Conservation (phyloP, 2,329 filamentous ascomycete genomes). For the Colletotrichum phormii region DNA sequence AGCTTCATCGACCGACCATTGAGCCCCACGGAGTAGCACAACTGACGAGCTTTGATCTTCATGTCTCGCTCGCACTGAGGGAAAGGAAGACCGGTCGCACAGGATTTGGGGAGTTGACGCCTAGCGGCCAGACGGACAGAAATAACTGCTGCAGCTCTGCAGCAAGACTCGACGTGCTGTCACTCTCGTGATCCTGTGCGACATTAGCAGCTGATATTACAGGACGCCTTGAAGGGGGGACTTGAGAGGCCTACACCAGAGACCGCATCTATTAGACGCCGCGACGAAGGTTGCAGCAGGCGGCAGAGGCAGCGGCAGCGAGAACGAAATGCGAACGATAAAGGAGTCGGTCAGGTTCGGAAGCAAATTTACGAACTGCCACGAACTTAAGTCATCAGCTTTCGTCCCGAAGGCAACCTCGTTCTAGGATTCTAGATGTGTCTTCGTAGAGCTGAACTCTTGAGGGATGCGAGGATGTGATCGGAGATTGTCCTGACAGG, state of each 20-base stretch:
- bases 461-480: not conserved
- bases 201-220: not conserved
- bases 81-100: slow-evolving; percentile 8
- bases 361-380: not conserved
- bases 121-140: not conserved
- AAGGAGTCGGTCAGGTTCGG: slow-evolving; percentile 17
- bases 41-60: not conserved
- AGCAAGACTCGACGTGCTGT: slow-evolving; percentile 33
- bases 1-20: slow-evolving; percentile 6
- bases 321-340: slow-evolving; percentile 14
- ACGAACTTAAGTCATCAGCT: not conserved
- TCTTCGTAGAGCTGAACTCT: slow-evolving; percentile 16
- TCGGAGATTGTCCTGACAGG: slow-evolving; percentile 21
- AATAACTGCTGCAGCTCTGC: slow-evolving; percentile 12
- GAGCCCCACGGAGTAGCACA: slow-evolving; percentile 21
- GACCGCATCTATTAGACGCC: not conserved
- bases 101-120: slow-evolving; percentile 8
- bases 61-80: slow-evolving; percentile 25
- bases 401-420: not conserved
- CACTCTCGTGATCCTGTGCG: slow-evolving; percentile 18
- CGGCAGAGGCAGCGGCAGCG: not conserved
- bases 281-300: slow-evolving; percentile 7
- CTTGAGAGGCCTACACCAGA: not conserved
- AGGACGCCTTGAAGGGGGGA: not conserved
- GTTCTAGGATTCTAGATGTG: not conserved